phyloP scores from a whole-genome alignment of 495 filamentous ascomycete species.

The Trichoderma virens region DNA sequence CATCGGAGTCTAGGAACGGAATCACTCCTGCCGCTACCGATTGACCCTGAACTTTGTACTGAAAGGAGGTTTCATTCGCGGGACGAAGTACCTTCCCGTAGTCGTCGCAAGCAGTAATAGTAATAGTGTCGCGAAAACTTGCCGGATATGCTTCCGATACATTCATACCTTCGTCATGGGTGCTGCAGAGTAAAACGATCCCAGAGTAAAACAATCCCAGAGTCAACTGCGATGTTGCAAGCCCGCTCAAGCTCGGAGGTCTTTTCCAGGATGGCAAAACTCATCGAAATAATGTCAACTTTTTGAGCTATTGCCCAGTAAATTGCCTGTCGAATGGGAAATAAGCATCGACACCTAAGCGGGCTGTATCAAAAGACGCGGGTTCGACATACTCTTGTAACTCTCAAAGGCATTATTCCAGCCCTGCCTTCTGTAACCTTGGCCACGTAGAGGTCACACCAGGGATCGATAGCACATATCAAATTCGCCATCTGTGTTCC shows the following conservation, averaged over 20 bases:
- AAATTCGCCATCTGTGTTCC: constrained; percentile 17
- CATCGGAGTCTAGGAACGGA: too few species aligned
- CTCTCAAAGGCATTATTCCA: constrained; percentile 3
- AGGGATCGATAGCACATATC: constrained; percentile 17
- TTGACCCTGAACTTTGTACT: too few species aligned
- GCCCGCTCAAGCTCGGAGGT: neutral
- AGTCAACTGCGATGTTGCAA: too few species aligned
- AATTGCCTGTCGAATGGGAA: constrained; percentile 8
- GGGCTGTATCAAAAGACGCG: neutral
- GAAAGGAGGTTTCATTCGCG: too few species aligned
- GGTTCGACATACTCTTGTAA: neutral
- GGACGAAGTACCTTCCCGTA: too few species aligned
- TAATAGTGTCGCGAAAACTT: neutral
- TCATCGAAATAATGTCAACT: constrained; percentile 17
- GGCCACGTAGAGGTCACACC: constrained; percentile 14
- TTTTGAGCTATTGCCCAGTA: constrained; percentile 12
- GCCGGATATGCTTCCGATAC: constrained; percentile 4
- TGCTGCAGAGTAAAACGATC: constrained; percentile 13
- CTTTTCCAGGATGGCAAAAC: constrained; percentile 8
- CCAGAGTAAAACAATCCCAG: constrained; percentile 7
- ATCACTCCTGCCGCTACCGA: too few species aligned
- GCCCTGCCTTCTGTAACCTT: constrained; percentile 13
- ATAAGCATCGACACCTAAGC: neutral
- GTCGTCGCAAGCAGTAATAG: constrained; percentile 13
- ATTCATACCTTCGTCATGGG: constrained; percentile 13